phyloP scores from a whole-genome alignment of 2,329 filamentous ascomycete genomes.

The Aspergillus tubingensis region DNA sequence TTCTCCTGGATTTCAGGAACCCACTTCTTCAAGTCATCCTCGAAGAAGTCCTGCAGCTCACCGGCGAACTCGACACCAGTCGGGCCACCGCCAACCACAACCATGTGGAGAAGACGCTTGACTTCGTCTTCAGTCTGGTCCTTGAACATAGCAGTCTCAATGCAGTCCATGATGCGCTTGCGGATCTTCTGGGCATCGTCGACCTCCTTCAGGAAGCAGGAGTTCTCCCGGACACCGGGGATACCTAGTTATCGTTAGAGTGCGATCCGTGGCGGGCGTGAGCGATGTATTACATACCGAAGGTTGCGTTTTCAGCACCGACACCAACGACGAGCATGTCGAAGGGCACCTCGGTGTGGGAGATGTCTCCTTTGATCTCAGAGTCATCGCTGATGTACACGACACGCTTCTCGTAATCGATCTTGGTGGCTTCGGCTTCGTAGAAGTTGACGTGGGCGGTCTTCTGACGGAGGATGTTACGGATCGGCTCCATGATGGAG shows the following conservation, averaged over 20 bases:
- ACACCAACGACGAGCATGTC: slow-evolving; percentile 98
- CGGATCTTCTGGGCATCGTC: slow-evolving; percentile 93
- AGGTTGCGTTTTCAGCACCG: slow-evolving; percentile 96
- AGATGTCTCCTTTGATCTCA: slow-evolving; percentile 81
- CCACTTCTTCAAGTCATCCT: slow-evolving; percentile 96
- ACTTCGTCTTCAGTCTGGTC: slow-evolving; percentile 85
- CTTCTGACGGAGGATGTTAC: slow-evolving; percentile 94
- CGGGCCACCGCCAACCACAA: slow-evolving; percentile 88
- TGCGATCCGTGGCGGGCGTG: not conserved
- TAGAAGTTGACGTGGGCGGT: slow-evolving; percentile 92
- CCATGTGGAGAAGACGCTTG: slow-evolving; percentile 96
- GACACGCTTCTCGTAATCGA: slow-evolving; percentile 87
- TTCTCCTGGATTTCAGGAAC: slow-evolving; percentile 91
- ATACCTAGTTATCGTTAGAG: slow-evolving; percentile 58
- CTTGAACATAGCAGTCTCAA: slow-evolving; percentile 98
- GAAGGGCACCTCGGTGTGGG: slow-evolving; percentile 86
- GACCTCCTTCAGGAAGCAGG: slow-evolving; percentile 98
- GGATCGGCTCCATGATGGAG: slow-evolving; percentile 99
- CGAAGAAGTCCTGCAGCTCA: slow-evolving; percentile 98
- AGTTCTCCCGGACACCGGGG: slow-evolving; percentile 89
- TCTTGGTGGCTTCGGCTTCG: slow-evolving; percentile 94
- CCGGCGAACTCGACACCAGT: slow-evolving; percentile 98
- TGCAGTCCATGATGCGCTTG: slow-evolving; percentile 99
- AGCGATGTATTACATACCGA: slow-evolving; percentile 59
- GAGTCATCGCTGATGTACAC: slow-evolving; percentile 90